Evolutionary conservation across 31 red algal genomes (phyloP), one percentile per base, ranked within the genome.

Genomic region (Porphyra umbilicalis): DNA sequence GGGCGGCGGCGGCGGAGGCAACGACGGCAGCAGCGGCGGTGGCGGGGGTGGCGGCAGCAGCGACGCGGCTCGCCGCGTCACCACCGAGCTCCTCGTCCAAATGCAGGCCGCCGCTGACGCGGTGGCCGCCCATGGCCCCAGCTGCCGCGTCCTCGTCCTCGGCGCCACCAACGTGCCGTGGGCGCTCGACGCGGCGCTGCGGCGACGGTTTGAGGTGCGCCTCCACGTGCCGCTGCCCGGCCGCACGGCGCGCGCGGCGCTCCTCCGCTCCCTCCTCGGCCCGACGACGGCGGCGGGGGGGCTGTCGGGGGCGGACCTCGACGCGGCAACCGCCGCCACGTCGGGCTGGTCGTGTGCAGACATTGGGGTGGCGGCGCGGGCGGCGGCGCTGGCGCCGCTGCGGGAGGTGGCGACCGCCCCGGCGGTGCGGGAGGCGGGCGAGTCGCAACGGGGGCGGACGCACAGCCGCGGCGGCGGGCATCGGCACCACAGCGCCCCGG

Each of bases 91-190:
- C 80, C 88, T 99, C 40, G 91, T 99, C 0, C 97, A 99, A 78
- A 99, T 99, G 97, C 93, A 99, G 82, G 93, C 94, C 16, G 89
- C 94, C 78, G 92, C 87, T 8, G 94, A 99, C 16, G 81, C 83
- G 74, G 82, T 88, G 2, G 90, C 85, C 33, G 92, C 87, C 11
- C n/a, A n/a, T n/a, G 39, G 77, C 34, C 57, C 57, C 57, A 1
- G 25, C 4, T 71, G 25, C 25, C 57, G 57, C 25, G 91, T 96
- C 35, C 79, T 99, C 16, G 82, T 99, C 33, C 81, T 99, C 35
- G 97, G 94, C 38, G 97, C 97, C 35, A 99, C 97, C 30, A 99
- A 99, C 80, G 90, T 99, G 78, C 97, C 97, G 35, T 99, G 93
- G 94, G 91, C 85, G 20, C 85, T 99, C 82, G 97, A 99, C 79